Conservation (phyloP, 352 stramenopile species). For the Phytophthora litchii region DNA sequence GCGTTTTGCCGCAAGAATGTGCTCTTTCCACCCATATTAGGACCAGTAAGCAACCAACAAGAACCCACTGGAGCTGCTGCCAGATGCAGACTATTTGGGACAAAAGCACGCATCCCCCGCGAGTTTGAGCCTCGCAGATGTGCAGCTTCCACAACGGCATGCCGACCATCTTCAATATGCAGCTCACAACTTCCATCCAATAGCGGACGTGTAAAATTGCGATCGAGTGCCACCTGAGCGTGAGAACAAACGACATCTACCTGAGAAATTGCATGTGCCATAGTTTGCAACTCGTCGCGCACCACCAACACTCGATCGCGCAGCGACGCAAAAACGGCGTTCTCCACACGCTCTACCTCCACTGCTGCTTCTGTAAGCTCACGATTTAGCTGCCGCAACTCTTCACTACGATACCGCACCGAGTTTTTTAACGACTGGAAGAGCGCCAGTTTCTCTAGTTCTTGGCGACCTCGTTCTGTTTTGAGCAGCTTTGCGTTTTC, state of each 20-base stretch:
- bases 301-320: slow-evolving; percentile 41
- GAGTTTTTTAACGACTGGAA: slow-evolving; percentile 77
- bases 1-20: slow-evolving; percentile 85
- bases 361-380: slow-evolving; percentile 60
- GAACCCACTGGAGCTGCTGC: slow-evolving; percentile 28
- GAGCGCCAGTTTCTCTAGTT: slow-evolving; percentile 47
- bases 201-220: slow-evolving; percentile 63
- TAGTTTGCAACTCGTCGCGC: slow-evolving; percentile 39
- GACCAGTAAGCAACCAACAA: slow-evolving; percentile 86
- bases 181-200: slow-evolving; percentile 61
- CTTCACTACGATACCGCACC: slow-evolving; percentile 68
- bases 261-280: slow-evolving; percentile 59
- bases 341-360: slow-evolving; percentile 60
- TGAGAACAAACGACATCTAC: slow-evolving; percentile 73
- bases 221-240: slow-evolving; percentile 67
- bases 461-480: slow-evolving; percentile 17
- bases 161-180: slow-evolving; percentile 69
- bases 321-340: slow-evolving; percentile 58
- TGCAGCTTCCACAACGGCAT: slow-evolving; percentile 70
- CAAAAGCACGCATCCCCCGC: slow-evolving; percentile 58
- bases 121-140: slow-evolving; percentile 64
- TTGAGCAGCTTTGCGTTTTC: slow-evolving; percentile 56
- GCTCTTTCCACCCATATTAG: slow-evolving; percentile 91
- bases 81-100: slow-evolving; percentile 77
- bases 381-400: slow-evolving; percentile 65